Conservation (phyloP, 352 stramenopile species). For the Saprolegnia parasitica region DNA sequence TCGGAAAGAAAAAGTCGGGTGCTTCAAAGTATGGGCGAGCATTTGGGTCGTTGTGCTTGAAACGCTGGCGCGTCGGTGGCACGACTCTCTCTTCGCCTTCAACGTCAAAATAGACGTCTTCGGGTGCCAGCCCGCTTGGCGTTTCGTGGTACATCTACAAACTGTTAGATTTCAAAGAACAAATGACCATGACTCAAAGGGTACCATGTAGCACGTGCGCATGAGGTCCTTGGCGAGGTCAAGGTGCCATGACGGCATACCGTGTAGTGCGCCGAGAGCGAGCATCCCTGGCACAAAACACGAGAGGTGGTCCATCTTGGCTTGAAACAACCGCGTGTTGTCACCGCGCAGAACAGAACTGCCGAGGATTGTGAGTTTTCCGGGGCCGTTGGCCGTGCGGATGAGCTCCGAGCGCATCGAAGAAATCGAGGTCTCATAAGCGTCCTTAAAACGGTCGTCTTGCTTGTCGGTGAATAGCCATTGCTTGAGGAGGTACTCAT, state of each 20-base stretch:
- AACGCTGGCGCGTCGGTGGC: constrained; percentile 4
- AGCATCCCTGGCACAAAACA: constrained; percentile 86
- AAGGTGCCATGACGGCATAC: constrained; percentile 51
- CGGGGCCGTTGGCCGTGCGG: constrained; percentile 33
- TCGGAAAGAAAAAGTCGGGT: constrained; percentile 27
- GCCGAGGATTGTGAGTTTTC: constrained; percentile 45
- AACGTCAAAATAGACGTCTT: constrained; percentile 60
- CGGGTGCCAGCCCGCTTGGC: constrained; percentile 56
- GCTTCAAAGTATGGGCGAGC: background rate
- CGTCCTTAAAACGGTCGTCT: constrained; percentile 40
- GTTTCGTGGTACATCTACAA: constrained; percentile 65
- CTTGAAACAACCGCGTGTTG: constrained; percentile 27
- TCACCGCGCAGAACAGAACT: constrained; percentile 33
- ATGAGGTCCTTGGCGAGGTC: constrained; percentile 65
- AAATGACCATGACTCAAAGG: background rate
- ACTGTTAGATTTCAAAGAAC: background rate
- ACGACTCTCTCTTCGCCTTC: constrained; percentile 25
- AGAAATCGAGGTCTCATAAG: constrained; percentile 50
- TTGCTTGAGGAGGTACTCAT: constrained; percentile 74
- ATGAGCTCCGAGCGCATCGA: constrained; percentile 46
- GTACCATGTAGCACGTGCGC: constrained; percentile 62
- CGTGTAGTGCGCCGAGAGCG: constrained; percentile 55
- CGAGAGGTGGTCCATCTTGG: constrained; percentile 78
- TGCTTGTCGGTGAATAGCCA: constrained; percentile 57
- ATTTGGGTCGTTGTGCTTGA: constrained; percentile 10